Conservation (phyloP, 2,329 filamentous ascomycete species). For the Exophiala sp. region DNA sequence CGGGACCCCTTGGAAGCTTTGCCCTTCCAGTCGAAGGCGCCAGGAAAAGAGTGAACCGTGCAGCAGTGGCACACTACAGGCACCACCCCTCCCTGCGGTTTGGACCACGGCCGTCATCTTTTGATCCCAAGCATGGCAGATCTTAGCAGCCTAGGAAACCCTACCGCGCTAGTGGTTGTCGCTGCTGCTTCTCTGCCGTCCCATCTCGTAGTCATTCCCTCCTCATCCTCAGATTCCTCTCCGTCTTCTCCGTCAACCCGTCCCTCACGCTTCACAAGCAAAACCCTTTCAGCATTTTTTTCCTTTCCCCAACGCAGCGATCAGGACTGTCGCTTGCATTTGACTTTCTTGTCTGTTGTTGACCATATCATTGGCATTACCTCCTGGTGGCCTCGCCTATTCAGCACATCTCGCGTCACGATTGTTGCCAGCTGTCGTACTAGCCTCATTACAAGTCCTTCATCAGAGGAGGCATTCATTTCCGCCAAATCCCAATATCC, state of each 20-base stretch:
- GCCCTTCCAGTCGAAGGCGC: neutral
- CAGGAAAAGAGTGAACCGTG: neutral
- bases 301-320: neutral
- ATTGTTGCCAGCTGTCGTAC: too few relatives aligned
- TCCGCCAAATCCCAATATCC: neutral
- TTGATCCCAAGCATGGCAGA: conserved; percentile 3
- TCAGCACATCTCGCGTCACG: too few relatives aligned
- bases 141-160: neutral
- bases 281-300: neutral
- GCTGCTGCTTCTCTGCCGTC: neutral
- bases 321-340: neutral
- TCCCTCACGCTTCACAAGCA: neutral
- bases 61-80: neutral
- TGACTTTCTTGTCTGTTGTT: too few relatives aligned
- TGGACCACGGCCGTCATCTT: conserved; percentile 2
- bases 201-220: conserved; percentile 1
- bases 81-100: neutral
- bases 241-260: neutral
- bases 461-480: neutral
- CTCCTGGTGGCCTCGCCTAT: too few relatives aligned
- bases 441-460: too few relatives aligned
- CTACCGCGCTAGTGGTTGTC: neutral
- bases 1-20: neutral
- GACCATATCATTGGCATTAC: too few relatives aligned
- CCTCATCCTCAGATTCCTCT: neutral